These are phyloP conservation scores for Candida loeiensis DNA, from an alignment of 805 yeast genomes.

Conservation along the genomic window DNA sequence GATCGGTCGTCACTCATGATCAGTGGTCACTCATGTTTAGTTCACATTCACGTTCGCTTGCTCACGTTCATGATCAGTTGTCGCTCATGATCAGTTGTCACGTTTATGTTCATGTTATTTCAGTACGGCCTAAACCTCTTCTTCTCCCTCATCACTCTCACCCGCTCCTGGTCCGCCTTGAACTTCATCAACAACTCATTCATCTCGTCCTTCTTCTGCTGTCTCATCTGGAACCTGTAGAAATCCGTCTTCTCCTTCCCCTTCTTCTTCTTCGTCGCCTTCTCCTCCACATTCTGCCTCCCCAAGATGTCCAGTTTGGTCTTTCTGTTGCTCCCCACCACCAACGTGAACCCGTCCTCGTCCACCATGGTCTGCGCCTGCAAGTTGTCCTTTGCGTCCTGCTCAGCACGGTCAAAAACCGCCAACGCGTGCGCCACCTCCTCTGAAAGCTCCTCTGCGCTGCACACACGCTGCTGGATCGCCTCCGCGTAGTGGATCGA, in stretches of 20 bases:
- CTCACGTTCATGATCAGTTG: no score
- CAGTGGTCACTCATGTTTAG: no score
- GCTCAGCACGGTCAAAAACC: slow-evolving; percentile 69
- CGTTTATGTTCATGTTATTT: no score
- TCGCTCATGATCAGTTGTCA: no score
- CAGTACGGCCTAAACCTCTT: slow-evolving; percentile 83
- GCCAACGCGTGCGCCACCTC: slow-evolving; percentile 59
- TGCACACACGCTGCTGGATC: slow-evolving; percentile 35
- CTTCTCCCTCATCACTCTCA: slow-evolving; percentile 72
- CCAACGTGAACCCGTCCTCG: slow-evolving; percentile 91
- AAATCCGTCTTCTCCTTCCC: slow-evolving; percentile 83
- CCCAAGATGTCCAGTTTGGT: slow-evolving; percentile 70
- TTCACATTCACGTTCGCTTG: no score
- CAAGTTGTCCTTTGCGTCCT: slow-evolving; percentile 52
- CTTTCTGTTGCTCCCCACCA: slow-evolving; percentile 82
- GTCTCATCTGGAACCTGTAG: slow-evolving; percentile 94
- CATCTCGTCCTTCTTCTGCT: slow-evolving; percentile 88
- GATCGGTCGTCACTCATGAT: no score
- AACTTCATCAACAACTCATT: slow-evolving; percentile 79
- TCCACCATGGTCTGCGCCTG: slow-evolving; percentile 65
- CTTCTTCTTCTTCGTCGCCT: slow-evolving; percentile 50
- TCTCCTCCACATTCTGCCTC: slow-evolving; percentile 40
- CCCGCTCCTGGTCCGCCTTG: slow-evolving; percentile 86
- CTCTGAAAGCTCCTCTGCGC: slow-evolving; percentile 49
- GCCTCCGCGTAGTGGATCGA: slow-evolving; percentile 43